A percentile compares a stretch with the other conserved stretches of the same genome.
phyloP scores from a whole-genome alignment of 805 yeast genomes.

The Diddensiella caesifluorescens region DNA sequence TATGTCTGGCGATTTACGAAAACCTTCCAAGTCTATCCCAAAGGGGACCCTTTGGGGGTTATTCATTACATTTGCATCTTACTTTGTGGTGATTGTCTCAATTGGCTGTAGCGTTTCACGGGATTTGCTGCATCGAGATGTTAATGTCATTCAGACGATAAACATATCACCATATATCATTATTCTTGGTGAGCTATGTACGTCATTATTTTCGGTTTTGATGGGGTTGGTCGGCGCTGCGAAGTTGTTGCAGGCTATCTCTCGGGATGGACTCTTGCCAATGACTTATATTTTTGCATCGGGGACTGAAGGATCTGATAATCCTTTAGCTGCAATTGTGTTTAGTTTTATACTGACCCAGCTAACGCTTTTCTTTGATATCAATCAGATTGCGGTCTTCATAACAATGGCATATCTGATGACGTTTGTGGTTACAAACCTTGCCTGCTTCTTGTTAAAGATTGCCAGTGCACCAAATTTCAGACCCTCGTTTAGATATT shows the following conservation, averaged over 20 bases:
- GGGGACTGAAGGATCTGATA: constrained; percentile 42
- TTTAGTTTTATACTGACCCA: constrained; percentile 83
- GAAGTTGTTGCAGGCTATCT: constrained; percentile 81
- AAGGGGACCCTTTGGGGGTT: constrained; percentile 89
- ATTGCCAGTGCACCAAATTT: constrained; percentile 97
- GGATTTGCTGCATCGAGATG: constrained; percentile 65
- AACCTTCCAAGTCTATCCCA: constrained; percentile 87
- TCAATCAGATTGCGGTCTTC: constrained; percentile 88
- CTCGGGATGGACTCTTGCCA: constrained; percentile 84
- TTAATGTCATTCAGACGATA: constrained; percentile 79
- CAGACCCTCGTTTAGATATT: constrained; percentile 89
- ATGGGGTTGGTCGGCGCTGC: constrained; percentile 98
- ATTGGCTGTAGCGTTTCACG: constrained; percentile 81
- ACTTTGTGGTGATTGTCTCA: constrained; percentile 72
- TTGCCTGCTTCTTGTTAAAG: constrained; percentile 85
- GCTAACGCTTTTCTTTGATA: constrained; percentile 78
- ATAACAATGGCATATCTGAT: constrained; percentile 96
- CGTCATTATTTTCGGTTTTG: constrained; percentile 85
- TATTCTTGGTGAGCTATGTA: constrained; percentile 84
- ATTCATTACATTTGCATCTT: constrained; percentile 67
- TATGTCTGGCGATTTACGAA: constrained; percentile 89
- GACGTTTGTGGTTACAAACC: constrained; percentile 91
- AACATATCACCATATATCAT: constrained; percentile 64
- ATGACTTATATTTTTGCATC: constrained; percentile 58
- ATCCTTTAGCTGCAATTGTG: constrained; percentile 58